Evolutionary conservation across 2,329 filamentous ascomycete genomes (phyloP), one percentile per base, ranked within the genome.

Genomic region (Sclerotinia subarctica): DNA sequence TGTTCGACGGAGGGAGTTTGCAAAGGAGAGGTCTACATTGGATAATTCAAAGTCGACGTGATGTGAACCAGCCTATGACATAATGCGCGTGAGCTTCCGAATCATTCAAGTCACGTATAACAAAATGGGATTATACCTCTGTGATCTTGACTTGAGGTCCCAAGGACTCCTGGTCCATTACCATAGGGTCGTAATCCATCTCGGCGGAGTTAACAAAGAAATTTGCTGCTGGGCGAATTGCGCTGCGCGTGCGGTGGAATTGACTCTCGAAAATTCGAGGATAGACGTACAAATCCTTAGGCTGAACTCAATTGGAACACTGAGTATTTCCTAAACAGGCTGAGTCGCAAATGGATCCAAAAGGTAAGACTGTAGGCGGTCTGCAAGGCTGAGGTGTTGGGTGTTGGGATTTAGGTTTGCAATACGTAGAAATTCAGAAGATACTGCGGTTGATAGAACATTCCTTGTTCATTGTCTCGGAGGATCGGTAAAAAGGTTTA

Each of bases 1-100:
- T 69, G 93, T 86, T 77, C 94, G 92, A 71, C 94, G 94, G 70
- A 98, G 82, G 57, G 93, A 91, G 83, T 99, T 99, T 75, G 94
- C 94, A 75, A 97, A 93, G 71, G 93, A 87, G 69, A 97, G 89
- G 78, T 96, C 93, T 76, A 94, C 92, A 78, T 93, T 93, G 76
- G 88, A 90, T 68, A 99, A 88, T 79, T 95, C 90, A 82, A 98
- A 98, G 81, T 97, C 90, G 78, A 97, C 93, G 76, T 91, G 90
- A 75, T 89, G 87, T 71, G 83, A 82, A 77, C 94, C 92, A 72
- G 91, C 91, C 93, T 97, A 74, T 69, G 24, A 42, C 29, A 62
- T 42, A 32, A 54, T 68, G 68, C 69, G 70, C 64, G 69, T 75
- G 68, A 77, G 74, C 60, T 68, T 69, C 67, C 44, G 47, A 29